Percentiles rank a stretch among this genome's conserved stretches.
Conservation (phyloP, 163 green algal species). For the Prototheca stagnorum region DNA sequence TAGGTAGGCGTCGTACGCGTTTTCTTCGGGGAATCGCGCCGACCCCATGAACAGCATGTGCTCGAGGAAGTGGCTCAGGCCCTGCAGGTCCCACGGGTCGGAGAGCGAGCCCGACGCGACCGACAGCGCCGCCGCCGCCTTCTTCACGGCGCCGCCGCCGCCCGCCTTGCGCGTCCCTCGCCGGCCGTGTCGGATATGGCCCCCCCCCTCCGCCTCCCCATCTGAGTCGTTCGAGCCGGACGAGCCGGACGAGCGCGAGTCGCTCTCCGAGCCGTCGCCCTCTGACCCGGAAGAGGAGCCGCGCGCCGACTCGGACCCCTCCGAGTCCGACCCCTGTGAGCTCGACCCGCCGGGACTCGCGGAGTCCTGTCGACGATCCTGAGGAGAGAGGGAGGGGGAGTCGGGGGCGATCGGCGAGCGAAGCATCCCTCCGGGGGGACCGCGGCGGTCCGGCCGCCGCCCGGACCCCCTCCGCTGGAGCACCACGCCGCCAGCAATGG, state of each 20-base stretch:
- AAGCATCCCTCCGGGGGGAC: no score
- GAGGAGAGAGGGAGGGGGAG: no score
- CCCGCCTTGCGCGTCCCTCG: neutral
- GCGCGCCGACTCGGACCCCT: no score
- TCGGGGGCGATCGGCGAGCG: no score
- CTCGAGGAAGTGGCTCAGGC: conserved; percentile 83
- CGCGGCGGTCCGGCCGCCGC: no score
- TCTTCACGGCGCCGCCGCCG: conserved; percentile 26
- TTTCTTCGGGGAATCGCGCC: conserved; percentile 73
- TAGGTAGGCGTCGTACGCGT: conserved; percentile 88
- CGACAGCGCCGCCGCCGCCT: conserved; percentile 74
- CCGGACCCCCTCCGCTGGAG: no score
- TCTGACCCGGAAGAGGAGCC: no score
- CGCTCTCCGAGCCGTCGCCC: neutral
- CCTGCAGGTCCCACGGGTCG: conserved; percentile 61
- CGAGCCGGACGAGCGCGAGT: neutral
- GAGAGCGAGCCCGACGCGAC: conserved; percentile 76
- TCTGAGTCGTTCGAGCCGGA: conserved; percentile 2
- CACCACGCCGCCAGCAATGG: no score
- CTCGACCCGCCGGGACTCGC: no score
- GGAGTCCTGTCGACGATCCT: no score
- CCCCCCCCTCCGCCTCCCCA: conserved; percentile 13
- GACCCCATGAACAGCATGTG: conserved; percentile 99
- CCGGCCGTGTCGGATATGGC: no score
- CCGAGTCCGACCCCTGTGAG: no score